phyloP scores from a whole-genome alignment of 1,284 basidiomycete species.

The Pseudozyma tsukubaensis region DNA sequence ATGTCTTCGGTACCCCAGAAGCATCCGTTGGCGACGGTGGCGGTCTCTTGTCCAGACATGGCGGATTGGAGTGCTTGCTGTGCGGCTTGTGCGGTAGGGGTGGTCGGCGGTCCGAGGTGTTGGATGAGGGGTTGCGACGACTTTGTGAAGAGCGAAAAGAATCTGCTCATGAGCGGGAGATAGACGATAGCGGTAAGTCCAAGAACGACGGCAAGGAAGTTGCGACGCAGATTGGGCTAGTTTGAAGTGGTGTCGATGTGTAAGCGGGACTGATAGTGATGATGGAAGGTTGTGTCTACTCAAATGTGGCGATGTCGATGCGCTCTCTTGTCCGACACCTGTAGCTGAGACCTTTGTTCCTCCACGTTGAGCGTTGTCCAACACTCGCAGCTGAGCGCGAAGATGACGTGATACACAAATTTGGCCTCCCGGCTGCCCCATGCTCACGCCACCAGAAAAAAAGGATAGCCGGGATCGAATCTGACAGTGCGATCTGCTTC shows the following conservation, averaged over 20 bases:
- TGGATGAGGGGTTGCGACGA: conserved; percentile 51
- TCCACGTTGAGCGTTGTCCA: conserved; percentile 6
- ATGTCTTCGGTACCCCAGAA: conserved; percentile 68
- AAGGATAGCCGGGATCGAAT: conserved; percentile 29
- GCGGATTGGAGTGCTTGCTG: conserved; percentile 37
- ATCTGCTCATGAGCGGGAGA: conserved; percentile 49
- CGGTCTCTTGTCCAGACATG: conserved; percentile 47
- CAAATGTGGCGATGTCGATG: conserved; percentile 9
- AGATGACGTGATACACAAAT: conserved; percentile 24
- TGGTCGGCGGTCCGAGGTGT: conserved; percentile 47
- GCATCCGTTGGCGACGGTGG: conserved; percentile 62
- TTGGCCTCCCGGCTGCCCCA: neutral
- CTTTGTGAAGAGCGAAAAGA: conserved; percentile 52
- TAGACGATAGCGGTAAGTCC: conserved; percentile 19
- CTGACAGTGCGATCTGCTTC: neutral
- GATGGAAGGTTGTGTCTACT: neutral
- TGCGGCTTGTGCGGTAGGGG: conserved; percentile 45
- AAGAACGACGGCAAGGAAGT: conserved; percentile 13
- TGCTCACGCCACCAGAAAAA: conserved; percentile 7
- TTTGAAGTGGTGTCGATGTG: neutral
- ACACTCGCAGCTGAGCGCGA: conserved; percentile 6
- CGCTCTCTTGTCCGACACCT: neutral
- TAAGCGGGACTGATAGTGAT: neutral
- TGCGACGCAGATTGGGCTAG: conserved; percentile 37
- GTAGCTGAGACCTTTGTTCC: conserved; percentile 2